Conservation (phyloP, 345 rosid species). For the Salix koriyanagi region DNA sequence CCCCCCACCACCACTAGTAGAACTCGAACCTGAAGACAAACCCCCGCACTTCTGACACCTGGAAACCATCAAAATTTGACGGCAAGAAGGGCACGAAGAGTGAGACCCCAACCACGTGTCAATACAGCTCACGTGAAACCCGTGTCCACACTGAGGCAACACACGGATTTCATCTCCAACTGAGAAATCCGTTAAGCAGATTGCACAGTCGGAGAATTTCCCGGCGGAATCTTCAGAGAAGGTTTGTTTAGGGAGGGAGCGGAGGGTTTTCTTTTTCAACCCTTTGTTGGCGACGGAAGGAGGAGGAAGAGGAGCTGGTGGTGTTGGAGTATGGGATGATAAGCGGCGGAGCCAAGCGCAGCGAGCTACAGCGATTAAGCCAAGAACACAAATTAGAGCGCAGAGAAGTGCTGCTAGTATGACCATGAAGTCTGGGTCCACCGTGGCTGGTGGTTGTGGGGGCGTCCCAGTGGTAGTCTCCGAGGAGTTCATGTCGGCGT, state of each 20-base stretch:
- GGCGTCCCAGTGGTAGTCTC: constrained; percentile 16
- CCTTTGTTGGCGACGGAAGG: constrained; percentile 67
- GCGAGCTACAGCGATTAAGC: constrained; percentile 76
- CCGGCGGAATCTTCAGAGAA: constrained; percentile 46
- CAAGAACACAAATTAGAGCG: constrained; percentile 76
- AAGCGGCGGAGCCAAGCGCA: constrained; percentile 90
- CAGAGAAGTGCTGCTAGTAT: constrained; percentile 87
- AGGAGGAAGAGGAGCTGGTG: constrained; percentile 15
- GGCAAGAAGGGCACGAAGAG: constrained; percentile 96
- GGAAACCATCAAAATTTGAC: constrained; percentile 56
- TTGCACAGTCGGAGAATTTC: constrained; percentile 65
- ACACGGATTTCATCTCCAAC: constrained; percentile 77
- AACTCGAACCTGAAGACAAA: constrained; percentile 37
- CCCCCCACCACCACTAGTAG: constrained; percentile 23
- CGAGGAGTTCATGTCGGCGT: constrained; percentile 44
- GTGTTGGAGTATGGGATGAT: constrained; percentile 27
- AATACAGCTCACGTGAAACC: constrained; percentile 79
- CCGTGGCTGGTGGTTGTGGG: constrained; percentile 20
- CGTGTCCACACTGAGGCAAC: constrained; percentile 86
- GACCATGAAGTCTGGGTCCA: constrained; percentile 69
- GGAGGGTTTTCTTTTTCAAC: constrained; percentile 73
- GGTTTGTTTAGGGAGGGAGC: constrained; percentile 60
- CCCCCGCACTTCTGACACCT: constrained; percentile 81
- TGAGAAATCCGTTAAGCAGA: constrained; percentile 66
- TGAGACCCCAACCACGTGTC: constrained; percentile 92